A percentile compares a stretch with the other conserved stretches of the same genome.
These are phyloP conservation scores for Fragilaria crotonensis DNA, from an alignment of 108 stramenopile genomes.

Conservation along the genomic window DNA sequence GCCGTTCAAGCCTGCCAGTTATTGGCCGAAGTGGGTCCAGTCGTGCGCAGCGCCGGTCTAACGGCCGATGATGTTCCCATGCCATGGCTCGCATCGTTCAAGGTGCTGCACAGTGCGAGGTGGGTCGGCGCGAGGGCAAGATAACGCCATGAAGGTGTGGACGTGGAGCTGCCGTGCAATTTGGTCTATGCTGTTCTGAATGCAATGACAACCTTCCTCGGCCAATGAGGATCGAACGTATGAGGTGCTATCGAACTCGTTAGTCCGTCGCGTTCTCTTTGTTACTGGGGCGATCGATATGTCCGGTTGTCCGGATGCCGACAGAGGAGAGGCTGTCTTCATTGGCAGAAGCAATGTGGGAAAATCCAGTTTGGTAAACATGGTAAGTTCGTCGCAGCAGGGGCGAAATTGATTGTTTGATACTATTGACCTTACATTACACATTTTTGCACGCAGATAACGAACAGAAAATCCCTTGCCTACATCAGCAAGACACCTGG, in stretches of 20 bases:
- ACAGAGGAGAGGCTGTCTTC: constrained; percentile 85
- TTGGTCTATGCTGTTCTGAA: constrained; percentile 68
- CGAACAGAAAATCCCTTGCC: constrained; percentile 87
- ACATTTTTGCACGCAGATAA: constrained; percentile 48
- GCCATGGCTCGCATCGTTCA: constrained; percentile 72
- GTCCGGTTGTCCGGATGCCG: constrained; percentile 70
- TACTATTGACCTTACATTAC: too few relatives aligned
- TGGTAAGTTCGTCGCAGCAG: constrained; percentile 52
- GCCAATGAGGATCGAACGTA: constrained; percentile 77
- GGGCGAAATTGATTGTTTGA: too few relatives aligned
- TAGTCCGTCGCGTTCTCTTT: constrained; percentile 75
- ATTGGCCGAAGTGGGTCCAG: constrained; percentile 50
- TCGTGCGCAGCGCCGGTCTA: constrained; percentile 46
- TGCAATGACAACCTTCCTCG: constrained; percentile 76
- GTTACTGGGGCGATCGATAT: constrained; percentile 85
- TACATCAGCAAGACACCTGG: constrained; percentile 92
- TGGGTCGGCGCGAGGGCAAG: constrained; percentile 46
- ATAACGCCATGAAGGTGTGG: constrained; percentile 16
- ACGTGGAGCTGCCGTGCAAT: constrained; percentile 47
- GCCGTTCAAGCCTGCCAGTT: constrained; percentile 52
- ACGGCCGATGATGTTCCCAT: constrained; percentile 36
- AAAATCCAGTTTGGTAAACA: constrained; percentile 87
- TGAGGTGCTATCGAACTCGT: constrained; percentile 77
- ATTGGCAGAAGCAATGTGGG: constrained; percentile 93
- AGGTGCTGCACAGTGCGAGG: constrained; percentile 74